Conservation (phyloP, 768 basidiomycete genomes). For the Phylloporus scabripes region DNA sequence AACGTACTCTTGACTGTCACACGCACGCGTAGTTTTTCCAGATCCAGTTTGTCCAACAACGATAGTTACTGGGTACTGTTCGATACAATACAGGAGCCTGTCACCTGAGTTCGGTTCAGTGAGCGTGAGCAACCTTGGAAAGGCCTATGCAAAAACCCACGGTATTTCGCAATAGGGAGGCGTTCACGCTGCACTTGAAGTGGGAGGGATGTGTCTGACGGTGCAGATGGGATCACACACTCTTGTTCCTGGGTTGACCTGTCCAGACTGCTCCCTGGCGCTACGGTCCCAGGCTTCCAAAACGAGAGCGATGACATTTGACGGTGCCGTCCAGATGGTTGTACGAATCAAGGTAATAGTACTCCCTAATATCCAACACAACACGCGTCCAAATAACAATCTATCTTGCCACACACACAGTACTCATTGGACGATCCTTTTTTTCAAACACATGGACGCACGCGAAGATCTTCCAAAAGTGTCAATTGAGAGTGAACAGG, state of each 20-base stretch:
- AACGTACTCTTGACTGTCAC: neutral
- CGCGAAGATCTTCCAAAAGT: conserved; percentile 47
- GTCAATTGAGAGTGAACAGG: conserved; percentile 58
- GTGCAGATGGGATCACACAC: conserved; percentile 60
- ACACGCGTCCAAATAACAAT: conserved; percentile 6
- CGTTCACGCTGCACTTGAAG: conserved; percentile 73
- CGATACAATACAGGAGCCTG: conserved; percentile 76
- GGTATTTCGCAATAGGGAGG: conserved; percentile 88
- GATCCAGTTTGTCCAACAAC: conserved; percentile 95
- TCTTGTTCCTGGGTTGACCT: conserved; percentile 75
- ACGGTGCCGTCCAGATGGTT: neutral
- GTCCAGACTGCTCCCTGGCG: conserved; percentile 85
- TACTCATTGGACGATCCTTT: too few species aligned
- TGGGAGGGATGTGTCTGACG: conserved; percentile 48
- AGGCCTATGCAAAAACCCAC: conserved; percentile 33
- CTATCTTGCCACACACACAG: neutral
- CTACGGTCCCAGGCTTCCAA: conserved; percentile 86
- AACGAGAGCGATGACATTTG: conserved; percentile 58
- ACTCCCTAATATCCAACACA: too few species aligned
- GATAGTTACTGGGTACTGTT: conserved; percentile 77
- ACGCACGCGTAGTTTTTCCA: conserved; percentile 94
- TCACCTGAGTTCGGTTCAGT: conserved; percentile 45
- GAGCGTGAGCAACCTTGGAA: neutral
- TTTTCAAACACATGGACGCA: conserved; percentile 17
- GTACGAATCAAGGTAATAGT: neutral